A percentile compares a stretch with the other conserved stretches of the same genome.
Evolutionary conservation across 805 yeast species (phyloP).

Genomic region (Wickerhamiella azyma): DNA sequence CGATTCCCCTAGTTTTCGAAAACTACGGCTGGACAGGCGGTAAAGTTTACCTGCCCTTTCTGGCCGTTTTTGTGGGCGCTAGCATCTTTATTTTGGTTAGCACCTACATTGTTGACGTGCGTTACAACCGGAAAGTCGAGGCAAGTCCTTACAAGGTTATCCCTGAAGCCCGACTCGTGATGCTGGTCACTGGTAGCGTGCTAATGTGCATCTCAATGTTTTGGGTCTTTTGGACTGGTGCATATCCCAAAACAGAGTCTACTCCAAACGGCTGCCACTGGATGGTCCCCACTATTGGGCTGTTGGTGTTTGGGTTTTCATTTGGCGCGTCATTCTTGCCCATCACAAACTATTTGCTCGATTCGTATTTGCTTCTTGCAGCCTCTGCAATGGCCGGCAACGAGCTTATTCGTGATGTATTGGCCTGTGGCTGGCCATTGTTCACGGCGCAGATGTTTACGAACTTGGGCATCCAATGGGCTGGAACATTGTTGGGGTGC

Average conservation of each 20-base stretch:
- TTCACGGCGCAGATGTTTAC: slow-evolving; percentile 41
- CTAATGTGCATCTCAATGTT: slow-evolving; percentile 64
- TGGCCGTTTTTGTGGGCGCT: slow-evolving; percentile 55
- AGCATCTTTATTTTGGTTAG: slow-evolving; percentile 41
- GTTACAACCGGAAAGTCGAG: slow-evolving; percentile 34
- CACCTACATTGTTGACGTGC: slow-evolving; percentile 42
- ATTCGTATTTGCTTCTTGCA: slow-evolving; percentile 42
- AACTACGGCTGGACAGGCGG: slow-evolving; percentile 50
- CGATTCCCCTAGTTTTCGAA: slow-evolving; percentile 58
- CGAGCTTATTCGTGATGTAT: slow-evolving; percentile 42
- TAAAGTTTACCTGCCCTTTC: slow-evolving; percentile 63
- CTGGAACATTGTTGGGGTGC: slow-evolving; percentile 39
- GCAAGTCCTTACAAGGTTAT: slow-evolving; percentile 45
- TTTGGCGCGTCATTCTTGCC: slow-evolving; percentile 45
- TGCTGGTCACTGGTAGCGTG: slow-evolving; percentile 60
- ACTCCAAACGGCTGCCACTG: slow-evolving; percentile 42
- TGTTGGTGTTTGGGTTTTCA: slow-evolving; percentile 38
- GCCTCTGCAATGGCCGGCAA: slow-evolving; percentile 57
- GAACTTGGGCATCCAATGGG: slow-evolving; percentile 40
- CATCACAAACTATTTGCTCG: slow-evolving; percentile 45
- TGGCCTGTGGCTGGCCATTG: slow-evolving; percentile 50
- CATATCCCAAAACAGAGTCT: slow-evolving; percentile 32
- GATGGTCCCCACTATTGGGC: slow-evolving; percentile 44
- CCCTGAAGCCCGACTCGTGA: slow-evolving; percentile 69
- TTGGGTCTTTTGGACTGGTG: slow-evolving; percentile 84